A percentile compares a stretch with the other conserved stretches of the same genome.
Conservation (phyloP, 495 filamentous ascomycete species). For the Penicillium simplicissimum region DNA sequence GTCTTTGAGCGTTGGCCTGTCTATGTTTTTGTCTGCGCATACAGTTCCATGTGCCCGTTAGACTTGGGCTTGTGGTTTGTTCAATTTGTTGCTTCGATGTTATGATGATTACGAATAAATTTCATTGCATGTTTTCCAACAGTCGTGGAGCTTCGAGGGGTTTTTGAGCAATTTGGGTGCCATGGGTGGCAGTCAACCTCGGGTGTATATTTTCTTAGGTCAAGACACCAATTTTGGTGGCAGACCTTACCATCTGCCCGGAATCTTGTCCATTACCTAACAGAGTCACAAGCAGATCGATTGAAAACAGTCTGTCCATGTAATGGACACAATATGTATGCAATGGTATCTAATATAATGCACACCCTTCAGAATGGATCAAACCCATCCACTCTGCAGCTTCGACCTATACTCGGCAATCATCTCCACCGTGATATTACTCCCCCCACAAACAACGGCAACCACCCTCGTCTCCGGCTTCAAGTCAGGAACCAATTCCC, state of each 20-base stretch:
- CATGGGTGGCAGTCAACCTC: no score
- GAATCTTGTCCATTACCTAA: no score
- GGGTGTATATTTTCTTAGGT: no score
- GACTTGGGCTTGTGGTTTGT: slow-evolving; percentile 12
- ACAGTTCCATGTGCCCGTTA: slow-evolving; percentile 3
- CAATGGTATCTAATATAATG: no score
- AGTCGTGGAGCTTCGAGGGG: no score
- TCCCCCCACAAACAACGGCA: slow-evolving; percentile 82
- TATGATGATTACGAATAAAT: slow-evolving; percentile 18
- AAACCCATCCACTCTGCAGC: slow-evolving; percentile 36
- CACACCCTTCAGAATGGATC: background rate
- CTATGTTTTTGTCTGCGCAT: background rate
- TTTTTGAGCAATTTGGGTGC: no score
- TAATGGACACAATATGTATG: background rate
- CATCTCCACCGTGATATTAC: slow-evolving; percentile 64
- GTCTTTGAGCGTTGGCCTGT: slow-evolving; percentile 9
- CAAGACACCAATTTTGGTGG: no score
- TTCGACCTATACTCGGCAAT: slow-evolving; percentile 60
- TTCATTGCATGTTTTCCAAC: background rate
- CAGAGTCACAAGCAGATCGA: no score
- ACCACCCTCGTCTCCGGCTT: slow-evolving; percentile 67
- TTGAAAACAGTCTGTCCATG: no score
- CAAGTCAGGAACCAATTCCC: slow-evolving; percentile 55
- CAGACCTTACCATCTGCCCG: no score
- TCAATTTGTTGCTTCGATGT: background rate